These are phyloP conservation scores for Zymoseptoria pseudotritici DNA, from an alignment of 2,329 filamentous ascomycete genomes.

Conservation along the genomic window DNA sequence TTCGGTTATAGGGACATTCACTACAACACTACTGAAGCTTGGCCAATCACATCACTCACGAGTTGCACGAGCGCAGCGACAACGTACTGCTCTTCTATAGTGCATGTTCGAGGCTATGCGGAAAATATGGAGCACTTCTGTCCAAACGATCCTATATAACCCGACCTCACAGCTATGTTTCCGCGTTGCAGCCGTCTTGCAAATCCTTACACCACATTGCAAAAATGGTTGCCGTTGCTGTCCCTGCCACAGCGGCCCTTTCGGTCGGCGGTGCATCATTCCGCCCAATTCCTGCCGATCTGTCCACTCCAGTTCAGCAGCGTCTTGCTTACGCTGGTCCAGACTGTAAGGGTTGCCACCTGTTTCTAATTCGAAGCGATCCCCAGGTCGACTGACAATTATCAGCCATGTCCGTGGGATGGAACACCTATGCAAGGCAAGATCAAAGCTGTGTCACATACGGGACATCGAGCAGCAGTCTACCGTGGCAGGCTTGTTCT, in stretches of 20 bases:
- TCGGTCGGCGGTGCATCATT: slow-evolving; percentile 19
- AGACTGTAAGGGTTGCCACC: slow-evolving; percentile 31
- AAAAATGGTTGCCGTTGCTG: background rate
- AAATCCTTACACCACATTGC: background rate
- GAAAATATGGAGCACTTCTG: background rate
- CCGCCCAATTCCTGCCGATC: slow-evolving; percentile 42
- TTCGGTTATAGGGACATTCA: background rate
- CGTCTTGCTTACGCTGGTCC: slow-evolving; percentile 46
- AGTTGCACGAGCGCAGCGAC: background rate
- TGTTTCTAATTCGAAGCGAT: background rate
- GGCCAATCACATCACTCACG: background rate
- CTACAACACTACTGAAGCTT: background rate
- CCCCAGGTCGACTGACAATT: background rate
- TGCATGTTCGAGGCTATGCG: background rate
- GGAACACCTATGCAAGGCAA: slow-evolving; percentile 49
- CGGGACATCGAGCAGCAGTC: slow-evolving; percentile 36
- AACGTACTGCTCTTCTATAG: background rate
- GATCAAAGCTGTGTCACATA: slow-evolving; percentile 45
- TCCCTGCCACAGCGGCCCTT: background rate
- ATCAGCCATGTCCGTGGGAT: slow-evolving; percentile 46
- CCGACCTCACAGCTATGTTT: background rate
- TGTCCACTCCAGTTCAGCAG: slow-evolving; percentile 49
- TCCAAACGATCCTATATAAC: background rate
- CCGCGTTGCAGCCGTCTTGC: background rate
- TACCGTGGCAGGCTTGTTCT: slow-evolving; percentile 40